These are phyloP conservation scores for Diaporthe humulicola DNA, from an alignment of 2,329 filamentous ascomycete species.

Conservation along the genomic window DNA sequence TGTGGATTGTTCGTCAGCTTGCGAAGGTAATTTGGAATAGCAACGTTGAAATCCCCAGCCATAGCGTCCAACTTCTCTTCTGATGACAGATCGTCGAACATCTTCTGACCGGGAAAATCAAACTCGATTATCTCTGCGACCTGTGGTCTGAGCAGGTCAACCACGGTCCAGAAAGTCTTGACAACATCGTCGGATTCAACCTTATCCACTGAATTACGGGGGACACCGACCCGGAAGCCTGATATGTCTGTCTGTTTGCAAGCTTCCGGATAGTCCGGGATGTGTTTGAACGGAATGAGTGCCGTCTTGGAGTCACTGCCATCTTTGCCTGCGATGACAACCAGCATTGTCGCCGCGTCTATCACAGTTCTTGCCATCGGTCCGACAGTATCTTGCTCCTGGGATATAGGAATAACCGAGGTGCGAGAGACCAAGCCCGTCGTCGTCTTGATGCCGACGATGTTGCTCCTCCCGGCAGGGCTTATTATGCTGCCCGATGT, in stretches of 20 bases:
- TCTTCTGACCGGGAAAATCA: slow-evolving; percentile 47
- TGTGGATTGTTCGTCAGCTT: slow-evolving; percentile 70
- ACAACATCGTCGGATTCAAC: slow-evolving; percentile 62
- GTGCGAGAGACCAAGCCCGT: slow-evolving; percentile 70
- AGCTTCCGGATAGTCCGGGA: slow-evolving; percentile 71
- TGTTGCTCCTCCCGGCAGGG: slow-evolving; percentile 65
- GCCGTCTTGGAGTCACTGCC: slow-evolving; percentile 68
- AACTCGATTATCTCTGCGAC: slow-evolving; percentile 58
- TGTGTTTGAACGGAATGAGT: slow-evolving; percentile 49
- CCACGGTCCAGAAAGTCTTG: slow-evolving; percentile 68
- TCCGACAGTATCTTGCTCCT: slow-evolving; percentile 76
- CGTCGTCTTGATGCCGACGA: slow-evolving; percentile 75
- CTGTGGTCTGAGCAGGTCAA: slow-evolving; percentile 62
- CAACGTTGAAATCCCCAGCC: slow-evolving; percentile 69
- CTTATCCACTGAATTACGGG: slow-evolving; percentile 69
- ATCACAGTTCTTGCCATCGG: slow-evolving; percentile 72
- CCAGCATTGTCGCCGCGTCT: slow-evolving; percentile 4
- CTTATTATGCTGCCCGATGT: slow-evolving; percentile 74
- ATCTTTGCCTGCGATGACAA: slow-evolving; percentile 59
- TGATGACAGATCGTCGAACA: not conserved
- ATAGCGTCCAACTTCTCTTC: slow-evolving; percentile 48
- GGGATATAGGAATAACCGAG: slow-evolving; percentile 75
- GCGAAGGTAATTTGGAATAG: slow-evolving; percentile 69
- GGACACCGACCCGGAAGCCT: slow-evolving; percentile 73
- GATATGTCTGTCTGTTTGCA: slow-evolving; percentile 64